Conservation (phyloP, 768 basidiomycete species). For the Kwoniella mangroviensis region DNA sequence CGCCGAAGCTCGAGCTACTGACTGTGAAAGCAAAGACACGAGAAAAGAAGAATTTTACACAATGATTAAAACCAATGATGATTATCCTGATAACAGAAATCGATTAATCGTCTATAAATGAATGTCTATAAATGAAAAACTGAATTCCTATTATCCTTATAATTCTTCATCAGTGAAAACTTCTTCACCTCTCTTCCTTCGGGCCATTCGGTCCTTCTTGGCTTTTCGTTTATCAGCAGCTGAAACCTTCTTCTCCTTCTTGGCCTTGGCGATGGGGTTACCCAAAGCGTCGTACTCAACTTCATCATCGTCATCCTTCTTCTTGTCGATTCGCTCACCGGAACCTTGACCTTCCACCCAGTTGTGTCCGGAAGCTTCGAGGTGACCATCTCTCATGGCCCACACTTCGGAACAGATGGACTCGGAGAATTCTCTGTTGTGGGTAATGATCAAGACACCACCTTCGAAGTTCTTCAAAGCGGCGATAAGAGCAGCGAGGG, state of each 20-base stretch:
- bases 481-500: slow-evolving; percentile 96
- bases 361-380: slow-evolving; percentile 85
- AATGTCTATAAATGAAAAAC: slow-evolving; percentile 13
- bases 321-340: slow-evolving; percentile 92
- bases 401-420: slow-evolving; percentile 96
- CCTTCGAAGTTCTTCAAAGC: slow-evolving; percentile 98
- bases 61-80: background rate
- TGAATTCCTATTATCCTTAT: slow-evolving; percentile 1
- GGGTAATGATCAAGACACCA: slow-evolving; percentile 96
- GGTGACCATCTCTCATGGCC: slow-evolving; percentile 97
- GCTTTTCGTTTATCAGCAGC: slow-evolving; percentile 82
- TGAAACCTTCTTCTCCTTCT: slow-evolving; percentile 79
- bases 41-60: slow-evolving; percentile 2
- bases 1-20: background rate
- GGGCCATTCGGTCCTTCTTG: slow-evolving; percentile 78
- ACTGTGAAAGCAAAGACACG: background rate
- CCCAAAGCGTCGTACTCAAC: slow-evolving; percentile 96
- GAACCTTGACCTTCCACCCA: slow-evolving; percentile 99
- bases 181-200: slow-evolving; percentile 79
- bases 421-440: slow-evolving; percentile 99
- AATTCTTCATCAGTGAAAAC: slow-evolving; percentile 60
- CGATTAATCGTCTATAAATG: background rate
- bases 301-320: slow-evolving; percentile 80
- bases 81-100: background rate
- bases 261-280: slow-evolving; percentile 69